These are phyloP conservation scores for Colletotrichum chrysophilum DNA, from an alignment of 2,329 filamentous ascomycete species.

Conservation along the genomic window DNA sequence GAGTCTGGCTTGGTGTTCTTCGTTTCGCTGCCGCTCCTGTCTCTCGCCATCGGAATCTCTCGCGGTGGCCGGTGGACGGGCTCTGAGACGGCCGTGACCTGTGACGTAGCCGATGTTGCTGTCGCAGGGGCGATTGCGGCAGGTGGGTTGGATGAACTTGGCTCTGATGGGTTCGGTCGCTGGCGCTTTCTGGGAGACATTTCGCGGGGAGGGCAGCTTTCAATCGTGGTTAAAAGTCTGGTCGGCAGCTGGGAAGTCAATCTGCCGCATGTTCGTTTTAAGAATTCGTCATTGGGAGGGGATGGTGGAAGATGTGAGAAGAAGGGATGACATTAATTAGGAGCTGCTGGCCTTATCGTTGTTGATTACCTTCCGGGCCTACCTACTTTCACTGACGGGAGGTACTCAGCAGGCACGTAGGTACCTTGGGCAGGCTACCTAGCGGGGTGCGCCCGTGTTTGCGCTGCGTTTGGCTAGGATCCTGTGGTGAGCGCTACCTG, in stretches of 20 bases:
- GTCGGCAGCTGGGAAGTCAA: slow-evolving; percentile 3
- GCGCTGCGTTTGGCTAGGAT: not conserved
- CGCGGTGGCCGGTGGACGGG: slow-evolving; percentile 6
- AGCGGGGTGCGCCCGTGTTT: not conserved
- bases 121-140: slow-evolving; percentile 19
- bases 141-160: slow-evolving; percentile 22
- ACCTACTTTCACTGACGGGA: not conserved
- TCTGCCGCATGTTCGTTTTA: slow-evolving; percentile 18
- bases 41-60: slow-evolving; percentile 13
- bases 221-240: not conserved
- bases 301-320: not conserved
- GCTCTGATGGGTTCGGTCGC: slow-evolving; percentile 37
- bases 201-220: slow-evolving; percentile 5
- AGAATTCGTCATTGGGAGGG: not conserved
- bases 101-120: slow-evolving; percentile 24
- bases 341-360: not conserved
- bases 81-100: slow-evolving; percentile 21
- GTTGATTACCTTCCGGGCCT: not conserved
- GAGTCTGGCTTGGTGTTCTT: not conserved
- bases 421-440: not conserved
- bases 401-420: not conserved
- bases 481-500: not conserved
- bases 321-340: not conserved
- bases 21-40: slow-evolving; percentile 19
- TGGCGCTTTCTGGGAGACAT: slow-evolving; percentile 49